Evolutionary conservation across 306 rosid species (phyloP).

Genomic region (Albizia julibrissin): DNA sequence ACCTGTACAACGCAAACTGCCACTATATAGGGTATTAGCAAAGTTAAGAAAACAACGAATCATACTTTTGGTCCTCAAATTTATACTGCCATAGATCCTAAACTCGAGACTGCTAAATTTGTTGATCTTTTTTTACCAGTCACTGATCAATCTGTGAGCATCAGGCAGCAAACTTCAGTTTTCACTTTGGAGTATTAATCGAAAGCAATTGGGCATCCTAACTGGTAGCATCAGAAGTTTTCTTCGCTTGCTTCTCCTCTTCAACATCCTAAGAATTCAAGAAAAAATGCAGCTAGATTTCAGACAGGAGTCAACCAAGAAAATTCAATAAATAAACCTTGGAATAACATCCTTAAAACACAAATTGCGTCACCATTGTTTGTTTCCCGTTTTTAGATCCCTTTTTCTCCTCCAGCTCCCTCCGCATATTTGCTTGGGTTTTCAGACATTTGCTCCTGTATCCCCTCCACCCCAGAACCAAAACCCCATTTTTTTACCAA

Average conservation of each 20-base stretch:
- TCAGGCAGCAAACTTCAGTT: constrained; percentile 30
- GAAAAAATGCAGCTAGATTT: background rate
- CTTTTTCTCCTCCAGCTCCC: background rate
- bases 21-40: constrained; percentile 30
- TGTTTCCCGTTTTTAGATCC: background rate
- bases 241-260: constrained; percentile 66
- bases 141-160: background rate
- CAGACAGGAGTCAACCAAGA: background rate
- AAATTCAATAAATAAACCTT: background rate
- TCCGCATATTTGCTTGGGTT: background rate
- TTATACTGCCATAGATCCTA: constrained; percentile 30
- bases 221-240: constrained; percentile 37
- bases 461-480: background rate
- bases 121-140: background rate
- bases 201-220: constrained; percentile 17
- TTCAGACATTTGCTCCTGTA: background rate
- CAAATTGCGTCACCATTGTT: background rate
- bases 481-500: background rate
- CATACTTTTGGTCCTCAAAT: constrained; percentile 37
- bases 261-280: constrained; percentile 77
- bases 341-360: background rate
- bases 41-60: constrained; percentile 37
- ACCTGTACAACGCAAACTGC: constrained; percentile 58
- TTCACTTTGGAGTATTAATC: background rate
- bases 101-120: constrained; percentile 23